Conservation (phyloP, 352 stramenopile species). For the Phytophthora ohioensis region DNA sequence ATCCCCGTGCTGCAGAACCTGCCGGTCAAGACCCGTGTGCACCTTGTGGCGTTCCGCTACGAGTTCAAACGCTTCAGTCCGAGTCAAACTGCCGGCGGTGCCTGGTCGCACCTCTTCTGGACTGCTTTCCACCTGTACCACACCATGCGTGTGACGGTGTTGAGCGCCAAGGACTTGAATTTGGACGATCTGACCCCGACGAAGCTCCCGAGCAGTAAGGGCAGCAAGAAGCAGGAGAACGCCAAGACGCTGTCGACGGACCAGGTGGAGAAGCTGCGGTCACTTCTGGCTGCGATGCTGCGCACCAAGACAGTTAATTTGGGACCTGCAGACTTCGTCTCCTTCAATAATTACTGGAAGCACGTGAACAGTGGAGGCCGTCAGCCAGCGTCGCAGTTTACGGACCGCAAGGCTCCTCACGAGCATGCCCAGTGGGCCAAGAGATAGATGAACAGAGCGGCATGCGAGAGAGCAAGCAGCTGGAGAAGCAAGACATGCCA, state of each 20-base stretch:
- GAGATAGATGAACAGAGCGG: slow-evolving; percentile 42
- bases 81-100: slow-evolving; percentile 69
- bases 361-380: slow-evolving; percentile 78
- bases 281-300: slow-evolving; percentile 79
- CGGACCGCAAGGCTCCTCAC: slow-evolving; percentile 84
- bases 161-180: slow-evolving; percentile 71
- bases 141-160: slow-evolving; percentile 62
- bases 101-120: slow-evolving; percentile 74
- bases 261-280: slow-evolving; percentile 72
- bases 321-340: slow-evolving; percentile 72
- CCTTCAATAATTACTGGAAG: slow-evolving; percentile 87
- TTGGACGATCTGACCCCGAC: slow-evolving; percentile 50
- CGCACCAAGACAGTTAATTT: slow-evolving; percentile 82
- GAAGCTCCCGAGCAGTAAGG: slow-evolving; percentile 34
- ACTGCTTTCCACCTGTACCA: slow-evolving; percentile 76
- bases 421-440: slow-evolving; percentile 85
- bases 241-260: slow-evolving; percentile 49
- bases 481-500: not conserved
- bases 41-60: slow-evolving; percentile 83
- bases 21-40: slow-evolving; percentile 61
- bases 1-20: slow-evolving; percentile 72
- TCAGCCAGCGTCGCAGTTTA: slow-evolving; percentile 77
- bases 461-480: slow-evolving; percentile 16
- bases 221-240: slow-evolving; percentile 33
- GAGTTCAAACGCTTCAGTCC: slow-evolving; percentile 79